phyloP scores from a whole-genome alignment of 257 asterid species.

The Schizonepeta tenuifolia region DNA sequence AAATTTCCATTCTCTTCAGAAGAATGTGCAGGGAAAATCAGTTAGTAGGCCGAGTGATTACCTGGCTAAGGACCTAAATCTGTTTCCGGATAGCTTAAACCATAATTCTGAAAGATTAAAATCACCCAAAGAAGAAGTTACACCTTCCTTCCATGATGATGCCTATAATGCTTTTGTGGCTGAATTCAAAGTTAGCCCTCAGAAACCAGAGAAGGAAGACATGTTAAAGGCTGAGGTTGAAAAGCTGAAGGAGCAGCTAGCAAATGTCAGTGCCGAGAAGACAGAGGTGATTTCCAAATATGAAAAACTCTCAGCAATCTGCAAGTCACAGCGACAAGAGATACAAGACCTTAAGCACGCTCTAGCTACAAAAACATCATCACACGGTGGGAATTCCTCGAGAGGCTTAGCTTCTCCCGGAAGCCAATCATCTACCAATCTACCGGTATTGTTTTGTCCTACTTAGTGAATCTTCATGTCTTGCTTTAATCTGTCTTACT shows the following conservation, averaged over 20 bases:
- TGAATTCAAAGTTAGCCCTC: conserved; percentile 54
- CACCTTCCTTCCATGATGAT: conserved; percentile 52
- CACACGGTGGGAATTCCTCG: conserved; percentile 58
- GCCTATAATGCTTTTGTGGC: conserved; percentile 72
- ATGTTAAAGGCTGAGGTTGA: conserved; percentile 70
- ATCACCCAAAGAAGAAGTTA: conserved; percentile 53
- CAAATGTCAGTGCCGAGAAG: conserved; percentile 67
- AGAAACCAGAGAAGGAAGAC: conserved; percentile 60
- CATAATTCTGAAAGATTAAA: conserved; percentile 45
- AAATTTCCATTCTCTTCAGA: conserved; percentile 39
- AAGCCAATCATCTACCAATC: conserved; percentile 52
- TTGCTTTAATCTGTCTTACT: conserved; percentile 22
- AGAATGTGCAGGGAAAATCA: conserved; percentile 38
- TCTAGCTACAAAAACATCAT: conserved; percentile 69
- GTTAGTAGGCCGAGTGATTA: conserved; percentile 40
- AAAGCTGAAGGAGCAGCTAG: conserved; percentile 81
- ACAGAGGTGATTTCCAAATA: conserved; percentile 80
- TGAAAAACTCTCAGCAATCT: conserved; percentile 88
- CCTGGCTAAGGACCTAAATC: conserved; percentile 47
- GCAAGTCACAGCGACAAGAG: conserved; percentile 92
- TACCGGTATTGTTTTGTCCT: conserved; percentile 45
- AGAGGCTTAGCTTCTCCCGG: conserved; percentile 51
- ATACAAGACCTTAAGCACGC: conserved; percentile 87
- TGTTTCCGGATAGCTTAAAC: conserved; percentile 54
- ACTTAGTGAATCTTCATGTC: not conserved